phyloP scores from a whole-genome alignment of 768 basidiomycete species.

The Punctularia strigosozonata region DNA sequence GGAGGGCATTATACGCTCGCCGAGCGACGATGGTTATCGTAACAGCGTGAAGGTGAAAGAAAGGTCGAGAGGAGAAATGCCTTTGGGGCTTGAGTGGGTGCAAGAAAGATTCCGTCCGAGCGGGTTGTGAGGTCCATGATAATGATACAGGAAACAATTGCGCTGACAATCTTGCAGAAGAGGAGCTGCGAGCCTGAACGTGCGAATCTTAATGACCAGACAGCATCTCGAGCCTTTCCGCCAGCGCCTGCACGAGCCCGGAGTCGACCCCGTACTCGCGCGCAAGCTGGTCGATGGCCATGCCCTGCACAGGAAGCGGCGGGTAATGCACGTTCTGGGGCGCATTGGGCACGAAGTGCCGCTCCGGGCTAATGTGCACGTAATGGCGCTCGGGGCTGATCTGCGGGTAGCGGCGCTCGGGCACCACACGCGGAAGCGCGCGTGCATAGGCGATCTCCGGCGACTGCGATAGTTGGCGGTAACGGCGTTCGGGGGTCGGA shows the following conservation, averaged over 20 bases:
- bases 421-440: neutral
- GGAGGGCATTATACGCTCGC: too few species aligned
- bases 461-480: neutral
- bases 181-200: neutral
- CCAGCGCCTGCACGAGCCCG: conserved; percentile 9
- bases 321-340: neutral
- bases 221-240: conserved; percentile 10
- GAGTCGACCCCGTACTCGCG: conserved; percentile 10
- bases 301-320: neutral
- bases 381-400: neutral
- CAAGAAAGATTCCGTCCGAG: too few species aligned
- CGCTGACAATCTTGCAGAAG: too few species aligned
- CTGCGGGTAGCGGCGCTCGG: neutral
- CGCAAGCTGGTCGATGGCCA: conserved; percentile 3
- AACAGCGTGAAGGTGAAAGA: too few species aligned
- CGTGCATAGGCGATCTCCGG: too few species aligned
- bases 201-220: conserved; percentile 1
- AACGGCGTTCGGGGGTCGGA: neutral
- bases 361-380: neutral
- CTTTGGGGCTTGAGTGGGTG: too few species aligned
- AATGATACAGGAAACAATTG: too few species aligned
- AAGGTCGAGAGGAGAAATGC: too few species aligned
- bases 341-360: neutral
- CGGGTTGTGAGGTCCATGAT: too few species aligned
- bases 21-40: too few species aligned